Base-by-base conservation (phyloP, 371 early-diverging fungal genomes). In the Haplosporangium sp. region DNA sequence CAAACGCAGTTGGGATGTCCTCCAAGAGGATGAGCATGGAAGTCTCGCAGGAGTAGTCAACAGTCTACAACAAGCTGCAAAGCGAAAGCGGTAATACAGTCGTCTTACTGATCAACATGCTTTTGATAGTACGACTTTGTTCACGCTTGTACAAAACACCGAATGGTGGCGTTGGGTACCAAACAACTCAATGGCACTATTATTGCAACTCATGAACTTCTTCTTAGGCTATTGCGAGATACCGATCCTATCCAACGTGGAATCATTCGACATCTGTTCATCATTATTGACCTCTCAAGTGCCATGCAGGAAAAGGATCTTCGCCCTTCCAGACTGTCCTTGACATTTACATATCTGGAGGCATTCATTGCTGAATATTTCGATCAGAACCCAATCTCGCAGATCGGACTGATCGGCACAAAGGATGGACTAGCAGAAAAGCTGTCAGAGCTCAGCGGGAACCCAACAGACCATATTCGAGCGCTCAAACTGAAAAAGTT, bases 341-440 rank as follows among this genome's bases (percentile, higher is more conserved):
- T 92, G 38, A 88, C 92, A 0, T 73, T 95, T 23, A 84, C 80
- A 0, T 86, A 90, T 54, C 85, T 91, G 10, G 92, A 92, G 62
- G 83, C 87, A 48, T 98, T 96, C 66, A 84, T 96, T 1, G 71
- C 80, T 36, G 98, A 96, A 80, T 98, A 89, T 71, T 96, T 96
- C 83, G 97, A 97, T 83, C 97, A 95, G 69, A 98, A 98, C 76
- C 98, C 98, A 0, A 91, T 98, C 56, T 92, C 95, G 9, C 96
- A 96, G 82, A 83, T 97, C 41, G 94, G 96, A 9, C 83, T 98
- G 16, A 89, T 97, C n/a, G 87, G 90, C 5, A 96, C 95, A 2
- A 86, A 93, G 60, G 95, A 97, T 60, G 96, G 95, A 23, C 81
- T 94, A 52, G 96, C 96, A 0, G 95, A 96, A 73, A 92, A 91